A percentile compares a stretch with the other conserved stretches of the same genome.
phyloP scores from a whole-genome alignment of 2,329 filamentous ascomycete genomes.

The Drechslerella dactyloides region DNA sequence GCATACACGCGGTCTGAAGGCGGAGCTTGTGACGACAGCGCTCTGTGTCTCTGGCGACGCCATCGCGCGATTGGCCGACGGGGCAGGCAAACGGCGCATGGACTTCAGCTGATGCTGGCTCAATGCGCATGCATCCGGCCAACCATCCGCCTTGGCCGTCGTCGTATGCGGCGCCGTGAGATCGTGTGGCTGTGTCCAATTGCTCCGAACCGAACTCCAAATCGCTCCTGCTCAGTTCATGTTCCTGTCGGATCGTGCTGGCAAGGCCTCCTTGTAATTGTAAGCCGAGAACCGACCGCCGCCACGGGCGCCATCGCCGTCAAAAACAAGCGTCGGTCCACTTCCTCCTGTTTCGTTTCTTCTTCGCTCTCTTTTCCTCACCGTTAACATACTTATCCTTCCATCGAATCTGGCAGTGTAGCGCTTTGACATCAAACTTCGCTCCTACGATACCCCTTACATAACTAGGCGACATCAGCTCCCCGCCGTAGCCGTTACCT shows the following conservation, averaged over 20 bases:
- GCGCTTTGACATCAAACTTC: too few species aligned
- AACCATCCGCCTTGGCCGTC: background rate
- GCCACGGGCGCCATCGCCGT: too few species aligned
- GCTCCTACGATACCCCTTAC: too few species aligned
- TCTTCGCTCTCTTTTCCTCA: background rate
- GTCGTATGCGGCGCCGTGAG: background rate
- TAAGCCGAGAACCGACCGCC: too few species aligned
- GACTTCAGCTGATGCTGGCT: background rate
- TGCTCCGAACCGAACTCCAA: background rate
- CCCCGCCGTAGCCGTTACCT: background rate
- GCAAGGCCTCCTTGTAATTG: too few species aligned
- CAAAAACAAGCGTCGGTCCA: background rate
- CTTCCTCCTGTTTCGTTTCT: background rate
- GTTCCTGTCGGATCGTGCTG: background rate
- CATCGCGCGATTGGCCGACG: too few species aligned
- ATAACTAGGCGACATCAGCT: background rate
- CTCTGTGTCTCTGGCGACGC: too few species aligned
- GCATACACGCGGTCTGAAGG: too few species aligned
- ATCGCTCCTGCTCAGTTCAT: background rate
- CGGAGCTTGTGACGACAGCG: too few species aligned
- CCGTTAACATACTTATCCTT: background rate
- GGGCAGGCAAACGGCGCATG: background rate
- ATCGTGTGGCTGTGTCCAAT: constrained; percentile 1
- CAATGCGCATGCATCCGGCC: background rate
- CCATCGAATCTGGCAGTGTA: background rate